Percentiles rank a stretch among this genome's conserved stretches.
Evolutionary conservation across 2,329 filamentous ascomycete genomes (phyloP).

Genomic region (Penicillium sp.): DNA sequence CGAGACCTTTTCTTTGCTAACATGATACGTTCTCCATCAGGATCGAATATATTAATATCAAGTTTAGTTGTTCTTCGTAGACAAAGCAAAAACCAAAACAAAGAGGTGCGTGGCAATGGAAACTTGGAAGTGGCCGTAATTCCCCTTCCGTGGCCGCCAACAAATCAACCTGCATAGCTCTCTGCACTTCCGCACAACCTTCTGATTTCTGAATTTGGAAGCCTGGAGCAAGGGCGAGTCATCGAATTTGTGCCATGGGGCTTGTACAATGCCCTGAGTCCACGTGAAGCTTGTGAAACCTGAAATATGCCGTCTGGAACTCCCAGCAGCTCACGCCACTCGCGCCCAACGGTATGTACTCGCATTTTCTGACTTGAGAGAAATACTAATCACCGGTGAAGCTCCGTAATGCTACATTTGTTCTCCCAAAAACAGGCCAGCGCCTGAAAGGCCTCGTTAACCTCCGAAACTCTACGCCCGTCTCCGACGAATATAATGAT

Average conservation of each 20-base stretch:
- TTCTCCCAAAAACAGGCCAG: slow-evolving; percentile 82
- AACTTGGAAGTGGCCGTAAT: slow-evolving; percentile 12
- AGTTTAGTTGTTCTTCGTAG: neutral
- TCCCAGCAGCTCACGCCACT: slow-evolving; percentile 33
- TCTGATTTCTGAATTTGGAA: neutral
- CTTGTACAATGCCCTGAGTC: slow-evolving; percentile 10
- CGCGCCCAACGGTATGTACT: slow-evolving; percentile 34
- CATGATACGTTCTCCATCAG: neutral
- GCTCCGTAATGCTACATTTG: slow-evolving; percentile 80
- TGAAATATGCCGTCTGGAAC: slow-evolving; percentile 30
- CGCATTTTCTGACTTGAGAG: neutral
- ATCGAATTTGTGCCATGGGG: neutral
- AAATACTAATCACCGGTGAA: slow-evolving; percentile 35
- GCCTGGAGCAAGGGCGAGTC: neutral
- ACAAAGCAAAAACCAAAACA: neutral
- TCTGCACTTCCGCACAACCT: slow-evolving; percentile 4
- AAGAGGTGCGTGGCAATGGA: slow-evolving; percentile 13
- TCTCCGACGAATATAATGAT: slow-evolving; percentile 18
- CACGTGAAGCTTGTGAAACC: slow-evolving; percentile 14
- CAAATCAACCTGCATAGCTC: slow-evolving; percentile 8
- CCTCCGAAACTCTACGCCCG: slow-evolving; percentile 55
- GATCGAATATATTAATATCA: neutral
- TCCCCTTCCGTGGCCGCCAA: neutral
- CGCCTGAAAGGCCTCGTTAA: slow-evolving; percentile 77
- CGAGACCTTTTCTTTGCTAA: neutral